A percentile compares a stretch with the other conserved stretches of the same genome.
Evolutionary conservation across 768 basidiomycete genomes (phyloP).

Genomic region (Russula sp.): DNA sequence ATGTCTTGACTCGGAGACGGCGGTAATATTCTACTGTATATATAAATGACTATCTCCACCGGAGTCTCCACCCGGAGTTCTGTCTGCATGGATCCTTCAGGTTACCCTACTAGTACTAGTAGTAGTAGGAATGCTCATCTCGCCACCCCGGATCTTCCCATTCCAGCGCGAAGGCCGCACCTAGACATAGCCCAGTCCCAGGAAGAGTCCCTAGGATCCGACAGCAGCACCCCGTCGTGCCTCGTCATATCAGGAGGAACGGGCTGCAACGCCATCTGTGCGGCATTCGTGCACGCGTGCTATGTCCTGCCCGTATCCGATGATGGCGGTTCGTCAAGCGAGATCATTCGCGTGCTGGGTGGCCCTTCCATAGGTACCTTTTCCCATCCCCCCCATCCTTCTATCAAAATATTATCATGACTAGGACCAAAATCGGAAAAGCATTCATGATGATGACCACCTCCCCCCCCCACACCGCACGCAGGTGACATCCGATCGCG

Average conservation of each 20-base stretch:
- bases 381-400: neutral
- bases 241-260: constrained; percentile 90
- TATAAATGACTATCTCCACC: neutral
- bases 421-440: no score
- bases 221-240: constrained; percentile 37
- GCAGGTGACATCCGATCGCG: constrained; percentile 85
- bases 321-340: constrained; percentile 91
- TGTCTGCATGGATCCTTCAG: neutral
- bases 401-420: no score
- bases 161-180: constrained; percentile 32
- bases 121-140: neutral
- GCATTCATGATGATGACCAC: neutral
- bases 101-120: neutral
- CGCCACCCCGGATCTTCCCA: neutral
- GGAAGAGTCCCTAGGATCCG: constrained; percentile 8
- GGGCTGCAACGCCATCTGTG: constrained; percentile 85
- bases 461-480: neutral
- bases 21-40: neutral
- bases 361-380: constrained; percentile 72
- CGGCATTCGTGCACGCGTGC: constrained; percentile 72
- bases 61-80: neutral
- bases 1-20: neutral
- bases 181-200: constrained; percentile 20
- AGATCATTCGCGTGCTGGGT: constrained; percentile 87
- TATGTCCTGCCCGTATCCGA: constrained; percentile 92